Base-by-base conservation (phyloP, 352 stramenopile genomes). In the Discostella stelligera region DNA sequence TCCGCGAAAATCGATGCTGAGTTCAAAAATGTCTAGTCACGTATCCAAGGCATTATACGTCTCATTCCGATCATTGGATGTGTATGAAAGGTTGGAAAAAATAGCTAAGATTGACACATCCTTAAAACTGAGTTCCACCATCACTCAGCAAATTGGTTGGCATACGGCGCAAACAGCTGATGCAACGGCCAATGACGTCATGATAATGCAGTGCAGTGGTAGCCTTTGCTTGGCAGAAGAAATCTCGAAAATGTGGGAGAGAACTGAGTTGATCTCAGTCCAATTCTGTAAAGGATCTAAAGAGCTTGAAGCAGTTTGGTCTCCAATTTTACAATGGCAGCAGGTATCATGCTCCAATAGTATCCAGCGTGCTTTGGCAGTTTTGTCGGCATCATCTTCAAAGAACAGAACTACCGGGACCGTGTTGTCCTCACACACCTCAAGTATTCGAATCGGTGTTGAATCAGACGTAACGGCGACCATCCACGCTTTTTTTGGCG, bases 301-400 rank as follows among this genome's bases (percentile, higher is more conserved):
- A 13, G 53, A 71, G 37, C n/a, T 75, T 52, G 64, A 74, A 68
- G 14, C 80, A 27, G 3, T 61, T 67, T 86, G 79, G 79, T 82
- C 79, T 21, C 70, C 79, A 46, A 65, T 82, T 53, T 73, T 75
- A 9, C 73, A 78, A 61, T 86, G 79, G 73, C 44, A 80, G 14
- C 65, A 66, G 37, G 62, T 69, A 14, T 86, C 79, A 54, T 79
- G 66, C 44, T 77, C 66, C 46, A 46, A 64, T 32, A 58, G 79
- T n/a, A 67, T 86, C 55, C 68, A 80, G 39, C 27, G 37, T 37
- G 68, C 58, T 60, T 50, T 82, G 58, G 64, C 55, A 53, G 41
- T 61, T 52, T n/a, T 82, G 4, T 66, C 58, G 60, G 48, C 20
- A 27, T 53, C 54, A 14, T 32, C 59, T 25, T 56, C 66, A 23